Evolutionary conservation across 1,284 basidiomycete genomes (phyloP).

Genomic region (Heterobasidion parviporum): DNA sequence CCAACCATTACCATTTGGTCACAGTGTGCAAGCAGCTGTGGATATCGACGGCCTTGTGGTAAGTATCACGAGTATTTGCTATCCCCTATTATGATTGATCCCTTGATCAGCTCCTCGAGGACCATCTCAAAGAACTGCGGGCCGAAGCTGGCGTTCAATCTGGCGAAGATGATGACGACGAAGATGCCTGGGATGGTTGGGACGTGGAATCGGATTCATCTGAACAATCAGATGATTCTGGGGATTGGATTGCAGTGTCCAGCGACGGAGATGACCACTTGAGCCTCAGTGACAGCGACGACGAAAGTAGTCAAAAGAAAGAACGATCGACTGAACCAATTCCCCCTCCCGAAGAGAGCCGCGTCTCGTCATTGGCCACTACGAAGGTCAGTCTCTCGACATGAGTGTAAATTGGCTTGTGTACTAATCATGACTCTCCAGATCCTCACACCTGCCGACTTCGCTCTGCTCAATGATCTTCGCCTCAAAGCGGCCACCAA

Average conservation of each 20-base stretch:
- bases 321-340: constrained; percentile 4
- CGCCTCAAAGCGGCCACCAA: constrained; percentile 76
- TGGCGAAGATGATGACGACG: constrained; percentile 57
- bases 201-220: constrained; percentile 75
- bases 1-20: constrained; percentile 77
- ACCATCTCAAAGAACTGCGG: constrained; percentile 68
- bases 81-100: constrained; percentile 1
- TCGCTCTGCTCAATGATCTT: constrained; percentile 87
- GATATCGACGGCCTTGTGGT: constrained; percentile 90
- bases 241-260: constrained; percentile 83
- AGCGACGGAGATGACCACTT: constrained; percentile 67
- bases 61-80: constrained; percentile 18
- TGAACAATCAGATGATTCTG: constrained; percentile 52
- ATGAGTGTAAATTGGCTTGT: not conserved
- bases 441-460: constrained; percentile 98
- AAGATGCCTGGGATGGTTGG: constrained; percentile 86
- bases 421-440: constrained; percentile 21
- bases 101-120: constrained; percentile 67
- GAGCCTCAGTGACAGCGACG: constrained; percentile 82
- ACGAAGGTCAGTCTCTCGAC: constrained; percentile 50
- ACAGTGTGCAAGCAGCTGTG: constrained; percentile 62
- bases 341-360: constrained; percentile 19
- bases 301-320: constrained; percentile 45
- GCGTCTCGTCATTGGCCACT: constrained; percentile 62
- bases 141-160: constrained; percentile 48